Conservation (phyloP, 768 basidiomycete genomes). For the Tulasnella sp. region DNA sequence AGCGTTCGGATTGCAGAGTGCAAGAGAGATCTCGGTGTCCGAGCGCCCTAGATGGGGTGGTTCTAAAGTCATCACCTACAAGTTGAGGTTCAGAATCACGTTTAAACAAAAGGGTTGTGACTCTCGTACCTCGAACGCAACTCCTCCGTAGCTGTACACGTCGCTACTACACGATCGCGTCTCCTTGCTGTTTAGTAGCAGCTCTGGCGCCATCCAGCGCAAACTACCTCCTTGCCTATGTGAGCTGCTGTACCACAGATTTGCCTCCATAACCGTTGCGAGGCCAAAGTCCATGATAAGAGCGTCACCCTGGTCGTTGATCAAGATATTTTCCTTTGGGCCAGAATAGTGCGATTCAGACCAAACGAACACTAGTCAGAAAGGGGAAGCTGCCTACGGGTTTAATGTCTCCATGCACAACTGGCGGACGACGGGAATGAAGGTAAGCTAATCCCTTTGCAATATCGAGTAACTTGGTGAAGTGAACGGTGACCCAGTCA, state of each 20-base stretch:
- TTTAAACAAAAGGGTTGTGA: too few species aligned
- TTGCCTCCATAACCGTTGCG: background rate
- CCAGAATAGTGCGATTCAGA: background rate
- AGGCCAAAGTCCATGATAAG: constrained; percentile 3
- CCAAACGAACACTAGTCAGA: background rate
- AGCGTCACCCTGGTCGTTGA: background rate
- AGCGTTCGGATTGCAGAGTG: background rate
- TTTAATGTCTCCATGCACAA: background rate
- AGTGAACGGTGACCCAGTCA: background rate
- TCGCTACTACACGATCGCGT: background rate
- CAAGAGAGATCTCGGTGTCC: background rate
- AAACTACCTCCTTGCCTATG: background rate
- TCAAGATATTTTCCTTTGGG: constrained; percentile 5
- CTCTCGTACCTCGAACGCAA: background rate
- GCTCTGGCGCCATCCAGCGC: constrained; percentile 11
- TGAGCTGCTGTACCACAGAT: background rate
- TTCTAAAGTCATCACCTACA: background rate
- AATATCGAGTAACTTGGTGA: background rate
- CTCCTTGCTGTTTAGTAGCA: background rate
- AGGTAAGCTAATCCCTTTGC: background rate
- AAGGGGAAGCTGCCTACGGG: background rate
- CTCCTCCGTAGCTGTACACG: background rate
- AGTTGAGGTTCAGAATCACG: background rate
- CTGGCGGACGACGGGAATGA: background rate
- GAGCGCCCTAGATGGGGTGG: background rate